Base-by-base conservation (phyloP, 1,284 basidiomycete genomes). In the Sparassis latifolia region DNA sequence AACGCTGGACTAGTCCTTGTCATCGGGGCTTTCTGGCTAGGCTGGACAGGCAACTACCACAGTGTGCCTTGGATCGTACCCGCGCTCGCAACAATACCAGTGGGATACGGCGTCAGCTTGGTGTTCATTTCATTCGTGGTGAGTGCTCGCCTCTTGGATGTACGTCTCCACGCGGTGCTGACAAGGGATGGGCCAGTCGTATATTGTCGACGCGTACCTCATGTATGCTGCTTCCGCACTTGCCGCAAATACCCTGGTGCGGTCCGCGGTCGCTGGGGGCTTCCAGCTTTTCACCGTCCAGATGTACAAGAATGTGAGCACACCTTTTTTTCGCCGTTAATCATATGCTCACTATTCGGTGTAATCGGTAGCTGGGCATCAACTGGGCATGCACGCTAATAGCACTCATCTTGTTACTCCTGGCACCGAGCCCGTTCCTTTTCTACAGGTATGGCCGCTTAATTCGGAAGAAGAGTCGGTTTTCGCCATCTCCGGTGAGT, bases 211-310 rank as follows among this genome's bases (percentile, higher is more conserved):
- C 53, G 78, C 78, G 5, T 83, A 83, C 59, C 62, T 79, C 66
- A 55, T 54, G 74, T 86, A 78, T 65, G 75, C 76, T 50, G 84
- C 84, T 0, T 84, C 80, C 3, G 86, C 85, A 0, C 77, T 88
- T 41, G 78, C 84, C 1, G 82, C 81, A 9, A 85, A 84, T 63
- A 85, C 82, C 0, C 71, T 87, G 53, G 60, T 80, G 39, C 78
- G 85, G 29, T 83, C 79, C 0, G 74, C 75, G 0, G 70, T 79
- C 10, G 84, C 78, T 4, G 80, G 83, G 0, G 75, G 78, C 0
- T 85, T 87, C 70, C 84, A 84, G 10, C 68, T 88, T 0, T 86
- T 86, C 65, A 81, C 78, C 0, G 69, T 73, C 2, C 77, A 80
- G 59, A 82, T 84, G 79, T 83, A 79, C 66, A 66, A 66, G 28